Percentiles rank a stretch among this genome's conserved stretches.
Conservation (phyloP, 306 rosid genomes). For the Arachis stenosperma region DNA sequence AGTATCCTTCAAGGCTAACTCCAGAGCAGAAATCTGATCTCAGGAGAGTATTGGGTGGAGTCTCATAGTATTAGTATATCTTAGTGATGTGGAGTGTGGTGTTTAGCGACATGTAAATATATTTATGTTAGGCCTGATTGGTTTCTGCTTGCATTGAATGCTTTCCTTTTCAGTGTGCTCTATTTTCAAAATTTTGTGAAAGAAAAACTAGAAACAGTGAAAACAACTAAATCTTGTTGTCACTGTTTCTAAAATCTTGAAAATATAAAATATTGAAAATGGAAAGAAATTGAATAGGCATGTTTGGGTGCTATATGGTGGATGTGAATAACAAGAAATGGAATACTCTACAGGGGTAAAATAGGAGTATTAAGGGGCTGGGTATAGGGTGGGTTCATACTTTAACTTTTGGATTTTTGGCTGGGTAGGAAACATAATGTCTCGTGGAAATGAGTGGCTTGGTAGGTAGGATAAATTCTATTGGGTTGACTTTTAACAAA, state of each 20-base stretch:
- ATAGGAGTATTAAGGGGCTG: background rate
- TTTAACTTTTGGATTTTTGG: constrained; percentile 39
- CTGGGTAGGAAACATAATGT: constrained; percentile 37
- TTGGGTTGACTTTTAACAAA: constrained; percentile 19
- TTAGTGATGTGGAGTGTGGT: constrained; percentile 38
- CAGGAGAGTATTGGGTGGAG: constrained; percentile 78
- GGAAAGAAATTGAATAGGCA: too few relatives aligned
- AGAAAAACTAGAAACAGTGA: too few relatives aligned
- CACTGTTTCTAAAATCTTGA: too few relatives aligned
- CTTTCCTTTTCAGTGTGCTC: too few relatives aligned
- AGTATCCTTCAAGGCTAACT: constrained; percentile 79
- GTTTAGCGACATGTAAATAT: constrained; percentile 41
- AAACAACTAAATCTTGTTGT: too few relatives aligned
- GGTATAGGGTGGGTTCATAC: constrained; percentile 25
- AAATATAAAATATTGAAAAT: too few relatives aligned
- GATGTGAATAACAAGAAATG: constrained; percentile 42
- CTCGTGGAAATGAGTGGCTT: constrained; percentile 29
- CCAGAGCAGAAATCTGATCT: constrained; percentile 82
- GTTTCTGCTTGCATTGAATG: too few relatives aligned
- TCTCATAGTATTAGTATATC: constrained; percentile 36
- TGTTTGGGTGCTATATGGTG: constrained; percentile 39
- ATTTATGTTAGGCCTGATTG: background rate
- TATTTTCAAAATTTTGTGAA: too few relatives aligned
- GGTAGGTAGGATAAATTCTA: constrained; percentile 29
- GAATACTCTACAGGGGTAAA: constrained; percentile 29